Conservation (phyloP, 257 asterid genomes). For the Rhazya stricta region DNA sequence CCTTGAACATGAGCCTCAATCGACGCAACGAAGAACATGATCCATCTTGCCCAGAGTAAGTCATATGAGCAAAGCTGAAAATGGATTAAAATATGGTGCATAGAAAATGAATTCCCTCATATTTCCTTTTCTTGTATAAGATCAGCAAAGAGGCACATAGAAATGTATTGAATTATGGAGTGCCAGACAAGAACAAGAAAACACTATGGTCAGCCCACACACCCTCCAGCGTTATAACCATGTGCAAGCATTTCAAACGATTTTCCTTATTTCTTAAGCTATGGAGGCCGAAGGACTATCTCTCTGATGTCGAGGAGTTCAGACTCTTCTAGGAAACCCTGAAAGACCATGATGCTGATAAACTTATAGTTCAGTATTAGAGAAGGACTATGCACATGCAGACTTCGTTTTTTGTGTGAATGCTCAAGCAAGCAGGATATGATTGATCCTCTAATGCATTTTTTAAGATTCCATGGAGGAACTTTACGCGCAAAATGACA, state of each 20-base stretch:
- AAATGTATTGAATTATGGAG: conserved; percentile 60
- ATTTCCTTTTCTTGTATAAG: conserved; percentile 28
- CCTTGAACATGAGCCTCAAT: conserved; percentile 42
- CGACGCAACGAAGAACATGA: conserved; percentile 73
- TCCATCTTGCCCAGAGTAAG: conserved; percentile 76
- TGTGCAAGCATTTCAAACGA: conserved; percentile 43
- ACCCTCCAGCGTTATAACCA: conserved; percentile 56
- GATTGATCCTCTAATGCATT: conserved; percentile 50
- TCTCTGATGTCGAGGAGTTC: conserved; percentile 47
- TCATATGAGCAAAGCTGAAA: neutral
- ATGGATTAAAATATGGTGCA: neutral
- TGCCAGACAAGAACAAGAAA: conserved; percentile 34
- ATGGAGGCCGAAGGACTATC: conserved; percentile 59
- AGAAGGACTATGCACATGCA: conserved; percentile 36
- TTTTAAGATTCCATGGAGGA: conserved; percentile 26
- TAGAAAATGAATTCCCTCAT: too few species aligned
- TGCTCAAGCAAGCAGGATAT: conserved; percentile 52
- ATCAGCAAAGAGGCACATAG: conserved; percentile 48
- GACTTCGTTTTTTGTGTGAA: conserved; percentile 52
- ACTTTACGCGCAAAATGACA: neutral
- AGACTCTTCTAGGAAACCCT: conserved; percentile 32
- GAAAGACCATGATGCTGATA: conserved; percentile 32
- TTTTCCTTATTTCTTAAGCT: conserved; percentile 49
- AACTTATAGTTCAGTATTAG: conserved; percentile 35
- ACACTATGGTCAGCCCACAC: conserved; percentile 48